These are phyloP conservation scores for Wallacemonas sp. DNA, from an alignment of 208 protist genomes.

Conservation along the genomic window DNA sequence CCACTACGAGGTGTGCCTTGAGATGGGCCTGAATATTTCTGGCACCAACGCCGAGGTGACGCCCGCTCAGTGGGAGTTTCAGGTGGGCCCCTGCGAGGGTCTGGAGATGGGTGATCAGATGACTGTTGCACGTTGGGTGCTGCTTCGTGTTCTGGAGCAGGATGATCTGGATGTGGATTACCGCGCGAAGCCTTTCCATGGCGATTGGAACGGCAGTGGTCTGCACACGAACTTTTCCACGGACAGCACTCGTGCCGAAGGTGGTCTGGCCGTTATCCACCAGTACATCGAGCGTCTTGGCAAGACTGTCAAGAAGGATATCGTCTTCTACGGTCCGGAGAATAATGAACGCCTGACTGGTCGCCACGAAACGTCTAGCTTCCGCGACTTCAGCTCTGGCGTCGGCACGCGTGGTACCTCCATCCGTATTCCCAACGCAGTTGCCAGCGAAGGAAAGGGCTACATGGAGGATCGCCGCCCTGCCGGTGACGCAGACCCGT, in stretches of 20 bases:
- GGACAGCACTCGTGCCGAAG: constrained; percentile 73
- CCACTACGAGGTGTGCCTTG: constrained; percentile 78
- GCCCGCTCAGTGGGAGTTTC: constrained; percentile 98
- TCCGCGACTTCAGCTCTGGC: constrained; percentile 66
- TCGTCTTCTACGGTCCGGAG: constrained; percentile 83
- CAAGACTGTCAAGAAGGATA: constrained; percentile 73
- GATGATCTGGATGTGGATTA: constrained; percentile 80
- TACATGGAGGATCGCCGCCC: constrained; percentile 98
- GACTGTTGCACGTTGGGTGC: constrained; percentile 90
- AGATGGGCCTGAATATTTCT: constrained; percentile 84
- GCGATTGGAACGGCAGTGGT: constrained; percentile 98
- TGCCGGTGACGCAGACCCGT: constrained; percentile 96
- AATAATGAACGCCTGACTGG: constrained; percentile 88
- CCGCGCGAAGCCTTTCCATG: constrained; percentile 93
- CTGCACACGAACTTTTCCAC: constrained; percentile 98
- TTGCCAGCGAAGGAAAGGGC: constrained; percentile 86
- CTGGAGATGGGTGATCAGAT: constrained; percentile 95
- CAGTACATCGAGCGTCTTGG: constrained; percentile 73
- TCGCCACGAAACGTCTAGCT: constrained; percentile 83
- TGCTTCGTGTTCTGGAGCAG: constrained; percentile 77
- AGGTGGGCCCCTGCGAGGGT: constrained; percentile 93
- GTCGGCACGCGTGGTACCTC: constrained; percentile 93
- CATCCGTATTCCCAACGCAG: constrained; percentile 95
- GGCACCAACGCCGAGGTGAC: constrained; percentile 97
- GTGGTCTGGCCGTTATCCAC: constrained; percentile 75